Base-by-base conservation (phyloP, 345 rosid genomes). In the Eucalyptus viminalis region DNA sequence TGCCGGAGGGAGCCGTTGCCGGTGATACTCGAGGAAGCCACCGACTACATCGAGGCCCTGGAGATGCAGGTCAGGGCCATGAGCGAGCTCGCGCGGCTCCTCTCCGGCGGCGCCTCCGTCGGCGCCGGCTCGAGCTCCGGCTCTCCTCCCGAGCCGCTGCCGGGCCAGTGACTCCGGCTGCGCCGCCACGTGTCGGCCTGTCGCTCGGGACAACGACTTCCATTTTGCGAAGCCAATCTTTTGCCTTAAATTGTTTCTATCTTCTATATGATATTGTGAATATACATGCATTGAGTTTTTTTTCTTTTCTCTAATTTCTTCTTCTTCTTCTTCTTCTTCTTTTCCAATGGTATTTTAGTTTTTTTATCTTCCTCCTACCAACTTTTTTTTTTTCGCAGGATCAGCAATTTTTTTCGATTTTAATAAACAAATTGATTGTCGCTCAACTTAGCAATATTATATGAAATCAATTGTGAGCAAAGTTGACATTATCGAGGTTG, bases 1-100 rank as follows among this genome's bases (percentile, higher is more conserved):
- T 98, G 99, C 97, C 94, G 98, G 87, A 97, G 96, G 90, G 96
- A 98, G 89, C 92, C 98, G 11, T 89, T 98, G 83, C 99, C 99
- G 16, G 96, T 98, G 87, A 95, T 98, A 88, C 95, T 98, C 50
- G 99, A 98, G 89, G 99, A 98, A 89, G 97, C 98, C 0, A 95
- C 98, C 0, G 99, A 98, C 94, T 98, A 98, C 87, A 98, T 98
- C 65, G 96, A 97, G 22, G 99, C 99, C 8, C 92, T 97, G 89
- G 97, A 98, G 99, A 98, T 98, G 99, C 99, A 98, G 91, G 94
- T 98, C 80, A 93, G 98, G 86, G 95, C 98, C 91, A 96, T 98
- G 99, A 93, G 91, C n/a, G 96, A 96, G 45, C 90, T 98, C 40
- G 95, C 96, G 53, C 93, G 95, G 89, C 93, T 95, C 3, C 92